Percentiles rank a stretch among this genome's conserved stretches.
These are phyloP conservation scores for Astrothelium subdiscretum DNA, from an alignment of 495 filamentous ascomycete species.

Conservation along the genomic window DNA sequence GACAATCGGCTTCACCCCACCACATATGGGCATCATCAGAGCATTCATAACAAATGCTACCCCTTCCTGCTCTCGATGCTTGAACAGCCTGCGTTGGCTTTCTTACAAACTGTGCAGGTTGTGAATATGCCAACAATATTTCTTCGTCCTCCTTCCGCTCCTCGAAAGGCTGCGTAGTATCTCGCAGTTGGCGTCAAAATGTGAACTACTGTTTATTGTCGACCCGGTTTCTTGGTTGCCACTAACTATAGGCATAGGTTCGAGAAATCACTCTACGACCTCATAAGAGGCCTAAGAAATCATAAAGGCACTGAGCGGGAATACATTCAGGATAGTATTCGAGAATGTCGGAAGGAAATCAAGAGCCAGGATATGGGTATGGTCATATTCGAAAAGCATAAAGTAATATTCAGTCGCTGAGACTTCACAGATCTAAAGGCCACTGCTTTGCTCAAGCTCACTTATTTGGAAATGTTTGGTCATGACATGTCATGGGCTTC, in stretches of 20 bases:
- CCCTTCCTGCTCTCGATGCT: neutral
- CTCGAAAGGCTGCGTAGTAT: neutral
- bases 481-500: constrained; percentile 99
- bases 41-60: neutral
- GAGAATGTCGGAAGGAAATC: constrained; percentile 89
- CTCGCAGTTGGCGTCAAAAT: neutral
- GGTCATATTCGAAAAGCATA: constrained; percentile 4
- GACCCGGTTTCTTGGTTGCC: neutral
- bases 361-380: constrained; percentile 82
- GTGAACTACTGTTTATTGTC: neutral
- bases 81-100: neutral
- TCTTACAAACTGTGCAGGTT: neutral
- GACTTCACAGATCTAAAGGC: constrained; percentile 72
- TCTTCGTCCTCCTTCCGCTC: neutral
- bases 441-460: constrained; percentile 84
- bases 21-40: neutral
- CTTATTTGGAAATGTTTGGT: constrained; percentile 97
- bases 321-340: constrained; percentile 80
- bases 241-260: constrained; percentile 50
- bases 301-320: constrained; percentile 90
- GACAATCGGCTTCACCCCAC: neutral
- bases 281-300: constrained; percentile 86
- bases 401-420: constrained; percentile 24
- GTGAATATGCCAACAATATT: neutral
- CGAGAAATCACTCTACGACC: constrained; percentile 97